phyloP scores from a whole-genome alignment of 179 eudicot genomes.

The Silene vulgaris region DNA sequence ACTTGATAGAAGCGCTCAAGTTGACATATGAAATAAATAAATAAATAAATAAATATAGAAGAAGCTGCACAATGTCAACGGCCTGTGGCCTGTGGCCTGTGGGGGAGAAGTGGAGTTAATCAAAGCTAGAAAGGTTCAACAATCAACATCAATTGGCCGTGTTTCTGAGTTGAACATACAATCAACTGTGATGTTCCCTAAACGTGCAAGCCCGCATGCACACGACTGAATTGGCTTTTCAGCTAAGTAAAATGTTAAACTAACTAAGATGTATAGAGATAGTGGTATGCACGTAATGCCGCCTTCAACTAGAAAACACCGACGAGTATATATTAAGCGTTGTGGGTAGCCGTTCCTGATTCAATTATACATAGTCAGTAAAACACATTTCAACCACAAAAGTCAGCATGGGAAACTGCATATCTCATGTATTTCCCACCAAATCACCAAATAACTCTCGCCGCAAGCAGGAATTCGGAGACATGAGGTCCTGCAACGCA shows the following conservation, averaged over 20 bases:
- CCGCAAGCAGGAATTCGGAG: conserved; percentile 26
- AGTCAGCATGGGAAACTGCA: conserved; percentile 48
- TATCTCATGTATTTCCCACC: conserved; percentile 21
- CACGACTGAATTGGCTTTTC: conserved; percentile 23
- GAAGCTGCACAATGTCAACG: not conserved
- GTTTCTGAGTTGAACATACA: conserved; percentile 4
- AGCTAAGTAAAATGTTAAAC: conserved; percentile 17
- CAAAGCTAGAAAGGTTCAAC: conserved; percentile 11
- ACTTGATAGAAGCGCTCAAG: not conserved
- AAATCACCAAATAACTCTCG: conserved; percentile 19
- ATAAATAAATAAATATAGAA: too few species aligned
- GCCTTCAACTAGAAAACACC: conserved; percentile 1
- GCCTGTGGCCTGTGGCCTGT: not conserved
- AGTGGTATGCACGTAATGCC: conserved; percentile 37
- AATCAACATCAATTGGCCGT: conserved; percentile 6
- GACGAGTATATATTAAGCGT: conserved; percentile 15
- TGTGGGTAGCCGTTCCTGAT: not conserved
- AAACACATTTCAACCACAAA: not conserved
- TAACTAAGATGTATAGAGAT: conserved; percentile 1
- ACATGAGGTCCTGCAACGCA: conserved; percentile 22
- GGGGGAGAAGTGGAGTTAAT: not conserved
- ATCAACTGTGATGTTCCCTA: not conserved
- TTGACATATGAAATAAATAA: not conserved
- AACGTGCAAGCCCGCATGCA: conserved; percentile 30
- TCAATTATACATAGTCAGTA: not conserved